Evolutionary conservation across 2,329 filamentous ascomycete genomes (phyloP).

Genomic region (Mycocentrospora acerina): DNA sequence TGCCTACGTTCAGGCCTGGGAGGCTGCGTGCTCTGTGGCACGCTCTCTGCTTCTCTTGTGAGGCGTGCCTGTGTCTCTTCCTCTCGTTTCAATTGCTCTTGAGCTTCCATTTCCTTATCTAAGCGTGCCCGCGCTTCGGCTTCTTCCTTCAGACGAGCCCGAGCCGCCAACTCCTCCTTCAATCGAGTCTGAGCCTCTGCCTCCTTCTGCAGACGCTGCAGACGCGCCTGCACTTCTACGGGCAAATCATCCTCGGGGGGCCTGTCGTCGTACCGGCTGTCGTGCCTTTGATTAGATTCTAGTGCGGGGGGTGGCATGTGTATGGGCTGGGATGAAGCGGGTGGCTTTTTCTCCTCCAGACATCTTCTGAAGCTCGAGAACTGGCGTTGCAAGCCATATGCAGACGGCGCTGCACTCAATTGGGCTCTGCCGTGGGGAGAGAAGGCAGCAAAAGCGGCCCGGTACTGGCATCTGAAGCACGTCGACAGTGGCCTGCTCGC

Average conservation of each 20-base stretch:
- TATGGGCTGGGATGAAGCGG: conserved; percentile 14
- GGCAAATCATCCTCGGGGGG: conserved; percentile 11
- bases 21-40: conserved; percentile 1
- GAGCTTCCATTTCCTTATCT: conserved; percentile 9
- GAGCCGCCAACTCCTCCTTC: conserved; percentile 9
- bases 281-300: conserved; percentile 9
- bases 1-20: conserved; percentile 7
- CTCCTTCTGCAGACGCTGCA: conserved; percentile 17
- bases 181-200: conserved; percentile 15
- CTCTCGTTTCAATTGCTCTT: conserved; percentile 3
- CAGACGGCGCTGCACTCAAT: conserved; percentile 2
- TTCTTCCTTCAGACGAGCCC: conserved; percentile 8
- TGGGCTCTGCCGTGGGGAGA: conserved; percentile 7
- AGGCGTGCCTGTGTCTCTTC: not conserved
- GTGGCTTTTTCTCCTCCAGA: conserved; percentile 22
- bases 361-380: conserved; percentile 24
- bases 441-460: conserved; percentile 18
- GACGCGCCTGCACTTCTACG: conserved; percentile 13
- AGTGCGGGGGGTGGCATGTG: conserved; percentile 23
- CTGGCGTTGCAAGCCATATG: conserved; percentile 10
- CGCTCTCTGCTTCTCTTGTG: conserved; percentile 1
- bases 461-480: conserved; percentile 36
- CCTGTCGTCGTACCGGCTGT: conserved; percentile 4
- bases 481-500: conserved; percentile 16
- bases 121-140: conserved; percentile 10